Base-by-base conservation (phyloP, 2,329 filamentous ascomycete genomes). In the Pseudocercospora crystallina region DNA sequence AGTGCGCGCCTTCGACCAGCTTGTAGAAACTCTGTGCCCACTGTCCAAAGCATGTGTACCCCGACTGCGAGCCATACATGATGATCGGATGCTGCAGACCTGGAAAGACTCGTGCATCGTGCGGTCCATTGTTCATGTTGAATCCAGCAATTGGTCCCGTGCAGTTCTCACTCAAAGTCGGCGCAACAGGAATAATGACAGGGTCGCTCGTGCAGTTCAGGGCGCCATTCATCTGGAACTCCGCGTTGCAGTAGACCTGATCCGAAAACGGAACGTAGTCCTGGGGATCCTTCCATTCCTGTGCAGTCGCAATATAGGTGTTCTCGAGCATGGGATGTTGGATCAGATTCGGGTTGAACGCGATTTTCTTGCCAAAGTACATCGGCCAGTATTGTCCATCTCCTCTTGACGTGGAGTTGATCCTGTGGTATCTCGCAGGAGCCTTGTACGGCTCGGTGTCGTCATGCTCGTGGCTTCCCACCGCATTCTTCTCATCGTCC, bases 31-130 rank as follows among this genome's bases (percentile, higher is more conserved):
- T 79, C 34, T 79, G 75, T 11, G 80, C 68, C 69, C 76, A 84
- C 59, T 79, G 75, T 1, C 81, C 80, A 53, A 83, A 80, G 62
- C 81, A 84, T 2, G 76, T 78, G 53, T 74, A 71, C 0, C 59
- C 51, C 0, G 80, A 81, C 56, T 82, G 81, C 8, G 79, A 81
- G 2, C 81, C 81, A 49, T 77, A 85, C 4, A 80, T 65, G 1
- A 75, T 69, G 48, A 77, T 80, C 0, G 80, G 78, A 1, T 58
- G 66, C 0, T 72, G 62, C 0, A 80, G 81, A 0, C 79, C 80
- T 50, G 76, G 77, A 58, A 84, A 81, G 8, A 81, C 76, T 5
- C 81, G 73, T 1, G 80, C 80, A 59, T 84, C 82, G 56, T 81
- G 80, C 0, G 81, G 80, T 0, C 82, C 82, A 13, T 75, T 61